Percentiles rank a stretch among this genome's conserved stretches.
Evolutionary conservation across 2,329 filamentous ascomycete species (phyloP).

Genomic region (Diplodia scrobiculata): DNA sequence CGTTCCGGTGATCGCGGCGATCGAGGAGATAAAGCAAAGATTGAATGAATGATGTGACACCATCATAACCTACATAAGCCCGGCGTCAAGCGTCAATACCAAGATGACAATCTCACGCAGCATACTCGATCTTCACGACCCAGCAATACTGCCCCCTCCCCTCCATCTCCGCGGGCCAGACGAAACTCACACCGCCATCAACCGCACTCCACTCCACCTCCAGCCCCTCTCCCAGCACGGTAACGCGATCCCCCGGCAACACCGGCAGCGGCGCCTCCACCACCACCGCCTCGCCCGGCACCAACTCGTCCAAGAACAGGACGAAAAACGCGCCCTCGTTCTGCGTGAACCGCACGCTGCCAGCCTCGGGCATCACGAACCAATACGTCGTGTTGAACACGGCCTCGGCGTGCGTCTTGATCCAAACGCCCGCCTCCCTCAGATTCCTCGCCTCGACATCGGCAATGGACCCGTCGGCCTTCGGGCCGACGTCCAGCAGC

Average conservation of each 20-base stretch:
- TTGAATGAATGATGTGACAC: no score
- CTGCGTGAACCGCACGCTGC: constrained; percentile 55
- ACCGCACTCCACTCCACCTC: constrained; percentile 30
- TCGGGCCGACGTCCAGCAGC: constrained; percentile 59
- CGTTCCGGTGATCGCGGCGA: no score
- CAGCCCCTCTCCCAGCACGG: constrained; percentile 45
- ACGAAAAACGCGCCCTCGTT: constrained; percentile 59
- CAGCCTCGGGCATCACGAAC: constrained; percentile 52
- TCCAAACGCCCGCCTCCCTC: constrained; percentile 58
- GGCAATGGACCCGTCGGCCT: constrained; percentile 58
- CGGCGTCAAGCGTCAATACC: no score
- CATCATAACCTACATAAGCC: no score
- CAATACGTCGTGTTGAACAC: constrained; percentile 62
- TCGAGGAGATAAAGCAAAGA: no score
- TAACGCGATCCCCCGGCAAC: constrained; percentile 52
- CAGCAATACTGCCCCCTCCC: constrained; percentile 30
- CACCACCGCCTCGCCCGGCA: constrained; percentile 35
- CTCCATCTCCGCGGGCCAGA: constrained; percentile 36
- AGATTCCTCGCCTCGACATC: constrained; percentile 54
- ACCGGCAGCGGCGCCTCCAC: constrained; percentile 53
- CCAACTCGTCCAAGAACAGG: constrained; percentile 49
- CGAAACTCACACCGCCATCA: constrained; percentile 33
- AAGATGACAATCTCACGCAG: not conserved
- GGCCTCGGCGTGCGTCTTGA: constrained; percentile 56
- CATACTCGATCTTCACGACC: constrained; percentile 33